A percentile compares a stretch with the other conserved stretches of the same genome.
These are phyloP conservation scores for Boletus rufocinnamomeus DNA, from an alignment of 768 basidiomycete species.

Conservation along the genomic window DNA sequence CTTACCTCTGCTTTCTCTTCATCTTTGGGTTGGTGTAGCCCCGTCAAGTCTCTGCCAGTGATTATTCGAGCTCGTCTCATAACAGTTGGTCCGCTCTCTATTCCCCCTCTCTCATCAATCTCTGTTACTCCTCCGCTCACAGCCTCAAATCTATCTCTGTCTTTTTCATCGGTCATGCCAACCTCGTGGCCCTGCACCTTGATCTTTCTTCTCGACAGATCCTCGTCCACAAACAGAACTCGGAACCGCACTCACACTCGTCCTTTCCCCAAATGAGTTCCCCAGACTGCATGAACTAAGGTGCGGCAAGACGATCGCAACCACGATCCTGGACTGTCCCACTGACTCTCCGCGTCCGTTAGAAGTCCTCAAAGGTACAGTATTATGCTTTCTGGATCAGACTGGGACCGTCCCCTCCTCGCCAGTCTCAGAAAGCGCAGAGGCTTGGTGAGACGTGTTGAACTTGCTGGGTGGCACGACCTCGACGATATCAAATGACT, in stretches of 20 bases:
- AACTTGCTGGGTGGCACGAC: slow-evolving; percentile 59
- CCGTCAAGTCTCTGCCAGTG: too few species aligned
- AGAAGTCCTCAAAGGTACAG: slow-evolving; percentile 56
- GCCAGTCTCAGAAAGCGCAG: slow-evolving; percentile 40
- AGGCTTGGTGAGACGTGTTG: slow-evolving; percentile 45
- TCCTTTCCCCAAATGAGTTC: slow-evolving; percentile 40
- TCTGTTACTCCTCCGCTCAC: slow-evolving; percentile 47
- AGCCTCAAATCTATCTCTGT: slow-evolving; percentile 43
- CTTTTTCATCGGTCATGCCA: slow-evolving; percentile 55
- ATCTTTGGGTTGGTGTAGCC: too few species aligned
- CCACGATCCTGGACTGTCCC: slow-evolving; percentile 51
- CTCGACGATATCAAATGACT: slow-evolving; percentile 59
- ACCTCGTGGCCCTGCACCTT: slow-evolving; percentile 56
- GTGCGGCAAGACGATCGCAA: slow-evolving; percentile 49
- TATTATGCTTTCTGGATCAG: slow-evolving; percentile 47
- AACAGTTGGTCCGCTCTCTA: slow-evolving; percentile 60
- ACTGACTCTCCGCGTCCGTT: slow-evolving; percentile 47
- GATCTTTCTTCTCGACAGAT: slow-evolving; percentile 41
- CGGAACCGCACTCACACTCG: slow-evolving; percentile 17
- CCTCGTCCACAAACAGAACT: slow-evolving; percentile 9
- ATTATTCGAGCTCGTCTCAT: too few species aligned
- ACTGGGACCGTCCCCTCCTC: slow-evolving; percentile 42
- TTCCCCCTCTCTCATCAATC: slow-evolving; percentile 51
- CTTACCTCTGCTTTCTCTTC: too few species aligned
- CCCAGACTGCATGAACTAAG: slow-evolving; percentile 49